A percentile compares a stretch with the other conserved stretches of the same genome.
Conservation (phyloP, 2,329 filamentous ascomycete species). For the Pseudocercospora fijiensis region DNA sequence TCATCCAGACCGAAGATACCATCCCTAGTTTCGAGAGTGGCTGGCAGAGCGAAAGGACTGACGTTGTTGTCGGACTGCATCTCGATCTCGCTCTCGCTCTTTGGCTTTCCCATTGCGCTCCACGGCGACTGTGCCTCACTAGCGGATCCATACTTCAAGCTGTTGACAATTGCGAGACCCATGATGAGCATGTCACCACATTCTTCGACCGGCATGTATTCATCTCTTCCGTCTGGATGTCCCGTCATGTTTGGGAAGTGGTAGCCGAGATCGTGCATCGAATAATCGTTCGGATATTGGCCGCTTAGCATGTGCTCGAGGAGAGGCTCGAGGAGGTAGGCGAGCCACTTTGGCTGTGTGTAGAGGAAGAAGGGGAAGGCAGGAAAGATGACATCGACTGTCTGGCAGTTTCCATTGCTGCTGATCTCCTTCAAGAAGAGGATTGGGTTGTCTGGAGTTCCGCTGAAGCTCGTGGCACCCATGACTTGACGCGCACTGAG, state of each 20-base stretch:
- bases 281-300: constrained; percentile 79
- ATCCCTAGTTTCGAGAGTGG: constrained; percentile 48
- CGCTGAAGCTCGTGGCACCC: constrained; percentile 66
- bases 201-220: constrained; percentile 75
- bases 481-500: constrained; percentile 77
- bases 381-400: constrained; percentile 81
- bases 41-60: constrained; percentile 50
- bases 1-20: constrained; percentile 61
- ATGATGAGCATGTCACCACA: constrained; percentile 71
- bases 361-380: constrained; percentile 84
- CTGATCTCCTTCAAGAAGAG: constrained; percentile 79
- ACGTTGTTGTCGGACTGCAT: constrained; percentile 38
- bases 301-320: constrained; percentile 79
- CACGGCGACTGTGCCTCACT: constrained; percentile 59
- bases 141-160: constrained; percentile 62
- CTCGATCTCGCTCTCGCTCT: constrained; percentile 20
- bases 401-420: constrained; percentile 81
- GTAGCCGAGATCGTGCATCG: constrained; percentile 72
- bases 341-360: constrained; percentile 77
- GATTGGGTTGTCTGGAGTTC: constrained; percentile 66
- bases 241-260: constrained; percentile 77
- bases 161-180: constrained; percentile 70
- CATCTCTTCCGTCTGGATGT: constrained; percentile 67
- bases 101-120: constrained; percentile 47
- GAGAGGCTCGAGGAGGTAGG: constrained; percentile 74